A percentile compares a stretch with the other conserved stretches of the same genome.
phyloP scores from a whole-genome alignment of 257 asterid genomes.

The Nicotiana noctiflora region DNA sequence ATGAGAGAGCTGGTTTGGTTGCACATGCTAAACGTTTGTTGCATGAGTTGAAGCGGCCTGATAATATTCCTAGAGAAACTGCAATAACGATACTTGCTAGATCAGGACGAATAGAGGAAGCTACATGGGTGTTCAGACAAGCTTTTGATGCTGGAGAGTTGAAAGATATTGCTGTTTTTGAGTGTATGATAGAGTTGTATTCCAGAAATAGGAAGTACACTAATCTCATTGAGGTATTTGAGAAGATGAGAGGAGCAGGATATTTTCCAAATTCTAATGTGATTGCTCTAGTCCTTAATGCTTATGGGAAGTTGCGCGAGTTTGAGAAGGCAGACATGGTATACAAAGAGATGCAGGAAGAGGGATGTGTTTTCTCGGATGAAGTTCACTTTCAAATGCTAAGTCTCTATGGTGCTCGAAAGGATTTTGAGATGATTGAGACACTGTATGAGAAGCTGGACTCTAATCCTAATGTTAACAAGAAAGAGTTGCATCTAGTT shows the following conservation, averaged over 20 bases:
- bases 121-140: conserved; percentile 88
- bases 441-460: conserved; percentile 44
- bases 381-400: conserved; percentile 94
- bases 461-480: conserved; percentile 56
- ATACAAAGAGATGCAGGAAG: conserved; percentile 66
- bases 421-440: conserved; percentile 62
- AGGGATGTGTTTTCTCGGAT: conserved; percentile 64
- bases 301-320: conserved; percentile 69
- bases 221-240: conserved; percentile 78
- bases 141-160: conserved; percentile 74
- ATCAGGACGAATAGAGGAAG: conserved; percentile 90
- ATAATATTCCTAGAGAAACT: conserved; percentile 80
- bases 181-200: conserved; percentile 61
- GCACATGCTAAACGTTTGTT: conserved; percentile 77
- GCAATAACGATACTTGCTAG: conserved; percentile 71
- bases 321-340: conserved; percentile 55
- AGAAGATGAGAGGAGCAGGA: conserved; percentile 63
- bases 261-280: conserved; percentile 60
- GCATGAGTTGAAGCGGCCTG: conserved; percentile 77
- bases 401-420: conserved; percentile 56
- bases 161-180: conserved; percentile 58
- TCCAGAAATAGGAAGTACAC: conserved; percentile 56
- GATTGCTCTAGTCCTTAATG: conserved; percentile 66
- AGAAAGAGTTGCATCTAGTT: conserved; percentile 73
- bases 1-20: conserved; percentile 84